These are phyloP conservation scores for Talaromyces atroroseus DNA, from an alignment of 2,329 filamentous ascomycete species.

Conservation along the genomic window DNA sequence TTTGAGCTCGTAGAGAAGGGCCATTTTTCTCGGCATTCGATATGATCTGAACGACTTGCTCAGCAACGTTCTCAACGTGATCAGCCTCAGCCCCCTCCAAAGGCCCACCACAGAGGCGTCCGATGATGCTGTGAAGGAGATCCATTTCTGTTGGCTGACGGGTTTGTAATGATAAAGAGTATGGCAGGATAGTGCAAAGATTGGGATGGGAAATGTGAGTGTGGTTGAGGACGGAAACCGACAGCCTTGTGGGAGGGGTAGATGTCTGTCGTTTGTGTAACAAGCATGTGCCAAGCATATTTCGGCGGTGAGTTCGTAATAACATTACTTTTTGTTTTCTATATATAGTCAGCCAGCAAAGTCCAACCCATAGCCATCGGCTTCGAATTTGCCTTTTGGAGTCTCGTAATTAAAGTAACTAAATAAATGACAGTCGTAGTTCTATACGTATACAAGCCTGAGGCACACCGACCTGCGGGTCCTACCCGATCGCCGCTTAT, in stretches of 20 bases:
- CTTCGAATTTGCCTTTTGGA: too few species aligned
- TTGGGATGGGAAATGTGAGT: too few species aligned
- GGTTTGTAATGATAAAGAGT: not conserved
- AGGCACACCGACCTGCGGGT: not conserved
- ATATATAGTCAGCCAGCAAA: too few species aligned
- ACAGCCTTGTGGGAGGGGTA: too few species aligned
- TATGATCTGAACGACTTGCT: not conserved
- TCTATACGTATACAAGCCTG: not conserved
- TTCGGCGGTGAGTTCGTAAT: too few species aligned
- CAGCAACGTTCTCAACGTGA: not conserved
- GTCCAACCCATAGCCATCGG: too few species aligned
- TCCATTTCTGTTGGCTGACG: not conserved
- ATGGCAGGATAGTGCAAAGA: not conserved
- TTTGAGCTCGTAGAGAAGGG: not conserved
- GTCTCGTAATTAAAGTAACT: not conserved
- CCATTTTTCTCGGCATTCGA: not conserved
- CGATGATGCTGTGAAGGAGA: not conserved
- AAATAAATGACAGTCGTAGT: too few species aligned
- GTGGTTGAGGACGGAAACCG: too few species aligned
- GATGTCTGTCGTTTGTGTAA: too few species aligned
- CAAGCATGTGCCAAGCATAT: too few species aligned
- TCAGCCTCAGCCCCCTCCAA: not conserved
- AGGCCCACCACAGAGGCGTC: not conserved
- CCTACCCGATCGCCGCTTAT: too few species aligned
- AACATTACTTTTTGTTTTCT: too few species aligned